Evolutionary conservation across 495 filamentous ascomycete genomes (phyloP).

Genomic region (Penicillium maclennaniae): DNA sequence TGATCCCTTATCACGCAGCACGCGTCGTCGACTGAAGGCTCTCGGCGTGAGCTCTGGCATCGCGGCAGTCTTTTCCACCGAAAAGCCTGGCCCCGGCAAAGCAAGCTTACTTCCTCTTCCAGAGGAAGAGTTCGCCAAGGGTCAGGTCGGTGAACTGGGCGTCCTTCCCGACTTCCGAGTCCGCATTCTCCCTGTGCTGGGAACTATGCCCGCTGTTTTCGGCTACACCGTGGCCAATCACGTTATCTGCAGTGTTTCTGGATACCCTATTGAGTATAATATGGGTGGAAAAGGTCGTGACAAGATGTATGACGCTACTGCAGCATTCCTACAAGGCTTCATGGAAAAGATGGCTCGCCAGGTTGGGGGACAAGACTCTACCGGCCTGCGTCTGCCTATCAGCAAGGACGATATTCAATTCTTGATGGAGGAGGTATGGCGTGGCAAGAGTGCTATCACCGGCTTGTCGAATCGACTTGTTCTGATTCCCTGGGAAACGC

Average conservation of each 20-base stretch:
- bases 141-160: constrained; percentile 80
- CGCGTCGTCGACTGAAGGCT: constrained; percentile 72
- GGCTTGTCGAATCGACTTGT: constrained; percentile 73
- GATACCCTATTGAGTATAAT: constrained; percentile 82
- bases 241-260: constrained; percentile 78
- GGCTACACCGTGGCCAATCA: constrained; percentile 88
- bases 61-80: constrained; percentile 87
- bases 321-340: constrained; percentile 64
- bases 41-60: constrained; percentile 80
- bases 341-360: constrained; percentile 68
- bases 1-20: constrained; percentile 83
- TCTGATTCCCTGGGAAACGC: constrained; percentile 70
- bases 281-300: constrained; percentile 71
- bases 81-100: constrained; percentile 88
- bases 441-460: constrained; percentile 77
- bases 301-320: constrained; percentile 84
- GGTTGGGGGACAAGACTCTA: constrained; percentile 53
- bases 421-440: constrained; percentile 83
- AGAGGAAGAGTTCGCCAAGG: constrained; percentile 84
- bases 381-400: constrained; percentile 73
- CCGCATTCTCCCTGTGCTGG: constrained; percentile 88
- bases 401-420: constrained; percentile 78
- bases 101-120: constrained; percentile 81
- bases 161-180: constrained; percentile 90
- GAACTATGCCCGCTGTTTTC: constrained; percentile 96